phyloP scores from a whole-genome alignment of 1,284 basidiomycete species.

The Polyporus tsugae region DNA sequence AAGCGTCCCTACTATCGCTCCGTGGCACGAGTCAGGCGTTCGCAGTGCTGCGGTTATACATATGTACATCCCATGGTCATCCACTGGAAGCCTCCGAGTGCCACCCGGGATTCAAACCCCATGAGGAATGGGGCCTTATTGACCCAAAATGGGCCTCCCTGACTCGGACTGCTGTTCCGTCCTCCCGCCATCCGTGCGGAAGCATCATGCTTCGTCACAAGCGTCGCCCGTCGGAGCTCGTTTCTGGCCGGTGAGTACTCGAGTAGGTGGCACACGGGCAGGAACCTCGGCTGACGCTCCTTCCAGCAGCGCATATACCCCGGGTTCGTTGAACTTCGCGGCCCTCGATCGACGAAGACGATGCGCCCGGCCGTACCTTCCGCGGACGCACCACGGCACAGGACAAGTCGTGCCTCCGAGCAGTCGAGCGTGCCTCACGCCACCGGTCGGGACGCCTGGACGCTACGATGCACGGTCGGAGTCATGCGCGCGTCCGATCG shows the following conservation, averaged over 20 bases:
- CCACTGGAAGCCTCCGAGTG: not conserved
- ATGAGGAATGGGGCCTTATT: not conserved
- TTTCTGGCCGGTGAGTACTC: not conserved
- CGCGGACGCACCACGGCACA: not conserved
- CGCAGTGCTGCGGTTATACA: constrained; percentile 6
- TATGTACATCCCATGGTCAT: not conserved
- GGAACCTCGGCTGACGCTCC: not conserved
- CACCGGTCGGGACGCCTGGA: not conserved
- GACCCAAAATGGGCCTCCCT: not conserved
- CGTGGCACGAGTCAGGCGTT: not conserved
- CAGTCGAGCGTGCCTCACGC: not conserved
- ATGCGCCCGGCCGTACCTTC: not conserved
- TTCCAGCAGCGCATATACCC: not conserved
- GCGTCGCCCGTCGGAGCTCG: not conserved
- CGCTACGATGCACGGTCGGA: not conserved
- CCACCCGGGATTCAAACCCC: not conserved
- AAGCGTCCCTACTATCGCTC: not conserved
- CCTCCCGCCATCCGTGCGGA: not conserved
- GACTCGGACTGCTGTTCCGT: not conserved
- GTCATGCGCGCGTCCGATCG: not conserved
- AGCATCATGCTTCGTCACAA: not conserved
- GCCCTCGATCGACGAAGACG: not conserved
- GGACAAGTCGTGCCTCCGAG: not conserved
- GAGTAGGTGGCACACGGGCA: not conserved
- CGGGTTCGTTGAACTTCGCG: not conserved